Evolutionary conservation across 495 filamentous ascomycete species (phyloP), one percentile per base, ranked within the genome.

Genomic region (Jackrogersella multiformis): DNA sequence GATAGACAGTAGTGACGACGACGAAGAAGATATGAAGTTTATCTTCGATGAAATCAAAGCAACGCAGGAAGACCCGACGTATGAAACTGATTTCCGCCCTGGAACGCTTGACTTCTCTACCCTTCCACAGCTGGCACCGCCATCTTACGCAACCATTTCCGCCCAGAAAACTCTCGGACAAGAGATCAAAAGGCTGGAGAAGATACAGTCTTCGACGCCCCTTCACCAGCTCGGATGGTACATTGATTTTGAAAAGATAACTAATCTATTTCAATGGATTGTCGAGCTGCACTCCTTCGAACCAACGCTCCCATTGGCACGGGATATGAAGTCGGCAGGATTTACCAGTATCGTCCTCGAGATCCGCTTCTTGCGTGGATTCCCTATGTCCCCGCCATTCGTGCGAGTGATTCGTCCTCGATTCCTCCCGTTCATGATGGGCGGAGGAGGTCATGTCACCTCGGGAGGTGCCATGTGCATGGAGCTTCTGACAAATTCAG

Each of bases 261-360:
- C 62, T 23, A 97, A 94, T 71, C 79, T 94, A 36, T 97, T 93
- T 73, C 94, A 97, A 74, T 97, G 93, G 93, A 93, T 97, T 65
- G 88, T 97, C 2, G 91, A 97, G 73, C 77, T 97, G 0, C 94
- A 97, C 74, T 91, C 87, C 48, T 97, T 97, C 69, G 88, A 93
- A 10, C 69, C 79, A 0, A 59, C 72, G 1, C 80, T 94, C 1
- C 92, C 90, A 0, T 80, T 97, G 2, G 90, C 90, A 0, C 69
- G 83, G 32, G 94, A 97, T 74, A 90, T 97, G 84, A 89, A 89
- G 70, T 52, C 67, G 0, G 79, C 76, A 15, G 79, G 80, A 0
- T 46, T 92, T 21, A 84, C 82, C 7, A 91, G 88, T 71, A 79
- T 97, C 23, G 86, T 96, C 0, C 74, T 96, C 9, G 94, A 97